Conservation (phyloP, 2,329 filamentous ascomycete genomes). For the Byssoonygena ceratinophila region DNA sequence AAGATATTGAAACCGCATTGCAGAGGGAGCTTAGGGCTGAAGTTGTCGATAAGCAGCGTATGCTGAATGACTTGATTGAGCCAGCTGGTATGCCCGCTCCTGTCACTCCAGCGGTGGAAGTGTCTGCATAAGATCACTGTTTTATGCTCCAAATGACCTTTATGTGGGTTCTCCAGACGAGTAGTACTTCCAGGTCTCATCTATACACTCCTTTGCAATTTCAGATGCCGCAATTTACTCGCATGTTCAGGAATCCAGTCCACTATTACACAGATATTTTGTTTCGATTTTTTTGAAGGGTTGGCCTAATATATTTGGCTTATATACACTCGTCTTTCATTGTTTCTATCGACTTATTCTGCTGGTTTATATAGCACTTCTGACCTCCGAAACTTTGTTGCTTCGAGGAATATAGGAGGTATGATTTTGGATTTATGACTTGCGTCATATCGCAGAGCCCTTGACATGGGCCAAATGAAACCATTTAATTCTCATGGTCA, state of each 20-base stretch:
- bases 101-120: constrained; percentile 8
- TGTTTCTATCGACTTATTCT: not conserved
- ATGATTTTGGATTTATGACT: not conserved
- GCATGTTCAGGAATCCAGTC: not conserved
- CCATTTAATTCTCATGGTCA: not conserved
- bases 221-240: not conserved
- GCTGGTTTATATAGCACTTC: not conserved
- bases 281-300: not conserved
- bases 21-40: constrained; percentile 31
- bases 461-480: not conserved
- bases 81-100: not conserved
- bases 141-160: not conserved
- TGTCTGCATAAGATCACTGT: constrained; percentile 9
- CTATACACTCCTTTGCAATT: constrained; percentile 1
- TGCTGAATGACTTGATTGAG: constrained; percentile 14
- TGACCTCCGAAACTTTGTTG: not conserved
- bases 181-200: not conserved
- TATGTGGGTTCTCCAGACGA: not conserved
- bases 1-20: constrained; percentile 51
- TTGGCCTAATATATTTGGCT: not conserved
- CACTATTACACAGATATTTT: too few relatives aligned
- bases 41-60: constrained; percentile 13
- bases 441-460: not conserved
- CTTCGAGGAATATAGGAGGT: not conserved
- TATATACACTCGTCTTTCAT: not conserved